A percentile compares a stretch with the other conserved stretches of the same genome.
These are phyloP conservation scores for Aspergillus piperis DNA, from an alignment of 2,329 filamentous ascomycete genomes.

Conservation along the genomic window DNA sequence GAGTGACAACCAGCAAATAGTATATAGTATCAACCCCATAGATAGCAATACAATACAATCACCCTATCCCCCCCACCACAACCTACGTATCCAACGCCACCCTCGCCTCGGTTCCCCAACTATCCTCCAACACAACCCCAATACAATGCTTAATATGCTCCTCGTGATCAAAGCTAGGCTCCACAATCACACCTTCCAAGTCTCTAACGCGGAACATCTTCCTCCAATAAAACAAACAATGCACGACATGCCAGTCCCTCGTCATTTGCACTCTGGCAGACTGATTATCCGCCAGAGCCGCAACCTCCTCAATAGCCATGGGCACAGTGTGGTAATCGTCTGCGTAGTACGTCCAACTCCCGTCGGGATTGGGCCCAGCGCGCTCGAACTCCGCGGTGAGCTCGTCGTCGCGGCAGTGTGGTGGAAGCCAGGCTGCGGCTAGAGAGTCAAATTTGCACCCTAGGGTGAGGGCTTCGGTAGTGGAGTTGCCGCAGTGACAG, in stretches of 20 bases:
- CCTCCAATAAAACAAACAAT: constrained; percentile 40
- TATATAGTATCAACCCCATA: neutral
- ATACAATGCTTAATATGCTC: constrained; percentile 19
- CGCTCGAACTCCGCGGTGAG: constrained; percentile 37
- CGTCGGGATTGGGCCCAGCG: constrained; percentile 30
- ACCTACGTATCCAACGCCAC: constrained; percentile 1
- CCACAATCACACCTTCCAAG: constrained; percentile 7
- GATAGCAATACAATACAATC: neutral
- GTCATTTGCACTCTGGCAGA: neutral
- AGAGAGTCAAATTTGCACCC: constrained; percentile 40
- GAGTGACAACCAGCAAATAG: too few species aligned
- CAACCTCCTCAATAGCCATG: constrained; percentile 5
- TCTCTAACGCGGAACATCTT: constrained; percentile 24
- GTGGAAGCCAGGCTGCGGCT: constrained; percentile 38
- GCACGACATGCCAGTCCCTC: constrained; percentile 34
- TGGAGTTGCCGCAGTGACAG: constrained; percentile 37
- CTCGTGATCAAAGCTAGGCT: constrained; percentile 23
- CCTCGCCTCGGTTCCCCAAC: constrained; percentile 11
- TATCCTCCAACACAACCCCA: constrained; percentile 16
- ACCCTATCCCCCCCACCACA: neutral
- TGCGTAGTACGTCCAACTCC: constrained; percentile 36
- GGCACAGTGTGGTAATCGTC: constrained; percentile 26
- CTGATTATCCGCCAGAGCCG: neutral
- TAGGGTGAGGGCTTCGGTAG: constrained; percentile 28
- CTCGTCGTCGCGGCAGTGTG: constrained; percentile 36